Evolutionary conservation across 2,329 filamentous ascomycete genomes (phyloP).

Genomic region (Paracoccidioides brasiliensis): DNA sequence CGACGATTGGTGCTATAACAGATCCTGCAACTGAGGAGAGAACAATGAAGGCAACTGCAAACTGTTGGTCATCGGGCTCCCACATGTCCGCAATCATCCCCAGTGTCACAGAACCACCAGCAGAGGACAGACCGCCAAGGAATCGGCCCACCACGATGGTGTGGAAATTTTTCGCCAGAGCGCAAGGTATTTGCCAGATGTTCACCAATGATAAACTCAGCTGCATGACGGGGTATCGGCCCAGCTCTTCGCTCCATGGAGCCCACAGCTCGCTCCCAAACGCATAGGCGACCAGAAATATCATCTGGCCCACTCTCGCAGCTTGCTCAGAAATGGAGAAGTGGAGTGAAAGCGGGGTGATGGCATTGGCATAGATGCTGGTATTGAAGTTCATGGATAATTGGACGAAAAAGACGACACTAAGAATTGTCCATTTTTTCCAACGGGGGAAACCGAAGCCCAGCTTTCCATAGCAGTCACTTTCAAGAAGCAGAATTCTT

Average conservation of each 20-base stretch:
- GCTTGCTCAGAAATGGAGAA: constrained; percentile 55
- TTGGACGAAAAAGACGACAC: constrained; percentile 57
- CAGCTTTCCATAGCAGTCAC: constrained; percentile 51
- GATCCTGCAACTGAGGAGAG: constrained; percentile 44
- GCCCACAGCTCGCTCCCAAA: constrained; percentile 83
- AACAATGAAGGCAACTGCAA: constrained; percentile 48
- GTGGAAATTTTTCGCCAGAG: constrained; percentile 57
- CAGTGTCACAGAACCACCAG: constrained; percentile 51
- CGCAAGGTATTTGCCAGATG: constrained; percentile 60
- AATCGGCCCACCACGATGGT: constrained; percentile 55
- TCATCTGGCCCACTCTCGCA: constrained; percentile 57
- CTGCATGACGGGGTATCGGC: constrained; percentile 62
- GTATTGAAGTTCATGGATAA: constrained; percentile 69
- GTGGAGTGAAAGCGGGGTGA: constrained; percentile 48
- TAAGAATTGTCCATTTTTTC: constrained; percentile 59
- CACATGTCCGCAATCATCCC: constrained; percentile 54
- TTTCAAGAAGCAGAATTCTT: constrained; percentile 33
- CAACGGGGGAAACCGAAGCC: constrained; percentile 46
- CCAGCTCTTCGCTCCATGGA: constrained; percentile 72
- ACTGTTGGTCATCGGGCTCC: constrained; percentile 44
- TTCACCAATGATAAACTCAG: constrained; percentile 61
- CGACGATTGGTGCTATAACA: constrained; percentile 35
- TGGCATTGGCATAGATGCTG: constrained; percentile 56
- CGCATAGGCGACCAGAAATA: constrained; percentile 65
- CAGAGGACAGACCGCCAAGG: constrained; percentile 49